Evolutionary conservation across 306 rosid genomes (phyloP), one percentile per base, ranked within the genome.

Genomic region (Glycine tomentella): DNA sequence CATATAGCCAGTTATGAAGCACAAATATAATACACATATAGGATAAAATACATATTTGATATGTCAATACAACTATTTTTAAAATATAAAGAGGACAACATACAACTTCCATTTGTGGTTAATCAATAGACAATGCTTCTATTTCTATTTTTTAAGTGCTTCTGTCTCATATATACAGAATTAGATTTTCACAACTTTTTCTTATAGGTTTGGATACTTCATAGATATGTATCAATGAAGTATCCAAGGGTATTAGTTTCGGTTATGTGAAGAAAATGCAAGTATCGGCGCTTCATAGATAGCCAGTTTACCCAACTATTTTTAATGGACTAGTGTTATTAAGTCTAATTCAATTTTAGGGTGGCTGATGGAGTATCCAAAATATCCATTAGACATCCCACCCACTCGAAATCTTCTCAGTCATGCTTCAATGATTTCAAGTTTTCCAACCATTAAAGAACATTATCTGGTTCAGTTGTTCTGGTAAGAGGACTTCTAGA

Each of bases 261-360:
- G 38, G 38, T 34, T 34, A 34, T 4, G 38, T 34, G 38, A 17
- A 57, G 40, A 33, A 59, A 20, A 25, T 59, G 42, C 42, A 61
- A 61, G 67, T 10, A 4, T 31, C 38, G 4, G 38, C 4, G 2
- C 38, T 34, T 34, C 38, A 34, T 3, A 34, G 38, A 34, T 34
- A 34, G 38, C 38, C 38, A 34, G 38, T 4, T 34, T 34, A 34
- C 38, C 38, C 38, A 34, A 34, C 38, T 34, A 34, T 34, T 53
- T 78, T 56, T 55, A 55, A 40, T 42, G 57, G 58, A 14, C 2
- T 25, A 5, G 36, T 55, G 14, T 55, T 52, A 8, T 67, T 44
- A 68, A 42, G 58, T 42, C 11, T 36, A 68, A 42, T 55, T 69
- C 57, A 67, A 53, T 67, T 78, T 52, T 13, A 6, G 7, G 74